phyloP scores from a whole-genome alignment of 2,329 filamentous ascomycete species.

The Aspergillus sp. region DNA sequence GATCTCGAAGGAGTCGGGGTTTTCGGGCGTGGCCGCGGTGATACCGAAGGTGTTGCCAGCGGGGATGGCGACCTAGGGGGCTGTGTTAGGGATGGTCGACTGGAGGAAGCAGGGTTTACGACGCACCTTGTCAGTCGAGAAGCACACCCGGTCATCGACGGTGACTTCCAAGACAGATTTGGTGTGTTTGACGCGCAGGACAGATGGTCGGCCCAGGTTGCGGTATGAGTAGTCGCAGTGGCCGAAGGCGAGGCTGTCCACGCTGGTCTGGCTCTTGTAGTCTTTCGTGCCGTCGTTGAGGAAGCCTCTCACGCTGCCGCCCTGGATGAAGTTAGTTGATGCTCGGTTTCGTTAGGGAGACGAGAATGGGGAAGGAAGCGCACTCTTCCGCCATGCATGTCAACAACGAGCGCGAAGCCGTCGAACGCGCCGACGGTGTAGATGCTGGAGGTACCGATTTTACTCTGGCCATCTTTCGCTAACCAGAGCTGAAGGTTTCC shows the following conservation, averaged over 20 bases:
- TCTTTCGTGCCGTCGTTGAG: slow-evolving; percentile 85
- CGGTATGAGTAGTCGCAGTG: slow-evolving; percentile 90
- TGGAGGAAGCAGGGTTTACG: neutral
- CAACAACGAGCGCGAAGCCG: slow-evolving; percentile 82
- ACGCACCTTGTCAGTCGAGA: slow-evolving; percentile 67
- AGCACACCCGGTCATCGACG: slow-evolving; percentile 77
- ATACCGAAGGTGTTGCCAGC: slow-evolving; percentile 80
- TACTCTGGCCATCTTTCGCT: slow-evolving; percentile 63
- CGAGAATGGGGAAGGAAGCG: slow-evolving; percentile 8
- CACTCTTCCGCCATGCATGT: slow-evolving; percentile 71
- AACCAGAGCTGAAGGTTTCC: slow-evolving; percentile 97
- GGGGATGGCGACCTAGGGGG: slow-evolving; percentile 66
- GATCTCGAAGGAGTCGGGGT: slow-evolving; percentile 89
- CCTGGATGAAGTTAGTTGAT: slow-evolving; percentile 33
- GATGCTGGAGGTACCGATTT: slow-evolving; percentile 70
- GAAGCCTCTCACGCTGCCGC: slow-evolving; percentile 85
- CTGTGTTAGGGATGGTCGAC: slow-evolving; percentile 1
- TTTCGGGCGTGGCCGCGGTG: slow-evolving; percentile 83
- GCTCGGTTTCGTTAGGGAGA: neutral
- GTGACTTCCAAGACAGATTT: slow-evolving; percentile 68
- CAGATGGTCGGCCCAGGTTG: slow-evolving; percentile 81
- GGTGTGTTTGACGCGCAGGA: slow-evolving; percentile 71
- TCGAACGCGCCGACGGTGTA: slow-evolving; percentile 85
- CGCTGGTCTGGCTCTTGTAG: slow-evolving; percentile 70
- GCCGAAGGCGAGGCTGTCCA: slow-evolving; percentile 86